phyloP scores from a whole-genome alignment of 805 yeast species.

The Wickerhamiella vanderwaltii region DNA sequence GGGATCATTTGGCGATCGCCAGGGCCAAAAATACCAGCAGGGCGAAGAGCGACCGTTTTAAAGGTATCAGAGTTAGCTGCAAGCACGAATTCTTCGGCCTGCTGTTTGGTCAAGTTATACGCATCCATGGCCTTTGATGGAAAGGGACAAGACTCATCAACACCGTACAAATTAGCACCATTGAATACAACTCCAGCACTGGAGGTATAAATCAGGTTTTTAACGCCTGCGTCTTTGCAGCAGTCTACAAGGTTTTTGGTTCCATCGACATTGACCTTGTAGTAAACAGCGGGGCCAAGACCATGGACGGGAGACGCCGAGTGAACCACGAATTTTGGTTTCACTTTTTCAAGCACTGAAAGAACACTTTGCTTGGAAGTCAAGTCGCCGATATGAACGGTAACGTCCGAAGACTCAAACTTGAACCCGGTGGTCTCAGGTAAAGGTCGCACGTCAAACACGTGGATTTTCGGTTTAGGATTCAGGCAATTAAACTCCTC shows the following conservation, averaged over 20 bases:
- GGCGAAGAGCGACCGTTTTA: constrained; percentile 77
- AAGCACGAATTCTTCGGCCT: constrained; percentile 74
- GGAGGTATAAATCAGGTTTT: constrained; percentile 82
- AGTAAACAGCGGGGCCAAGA: constrained; percentile 63
- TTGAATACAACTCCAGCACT: constrained; percentile 96
- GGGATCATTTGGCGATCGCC: constrained; percentile 97
- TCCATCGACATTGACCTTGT: constrained; percentile 83
- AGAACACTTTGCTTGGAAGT: constrained; percentile 60
- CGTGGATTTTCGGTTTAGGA: constrained; percentile 64
- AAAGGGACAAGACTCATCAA: constrained; percentile 88
- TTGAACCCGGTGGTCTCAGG: constrained; percentile 66
- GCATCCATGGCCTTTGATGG: constrained; percentile 92
- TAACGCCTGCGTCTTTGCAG: constrained; percentile 38
- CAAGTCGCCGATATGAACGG: constrained; percentile 69
- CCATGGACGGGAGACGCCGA: constrained; percentile 97
- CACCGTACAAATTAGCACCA: constrained; percentile 86
- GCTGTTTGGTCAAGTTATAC: constrained; percentile 87
- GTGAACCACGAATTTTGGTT: constrained; percentile 74
- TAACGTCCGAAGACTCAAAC: constrained; percentile 47
- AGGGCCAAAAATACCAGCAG: constrained; percentile 98
- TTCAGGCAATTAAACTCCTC: constrained; percentile 61
- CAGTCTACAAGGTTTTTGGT: constrained; percentile 62
- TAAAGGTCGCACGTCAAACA: constrained; percentile 81
- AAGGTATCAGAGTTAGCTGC: constrained; percentile 54
- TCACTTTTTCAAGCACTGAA: constrained; percentile 43